phyloP scores from a whole-genome alignment of 805 yeast species.

The Aciculoconidium aculeatum region DNA sequence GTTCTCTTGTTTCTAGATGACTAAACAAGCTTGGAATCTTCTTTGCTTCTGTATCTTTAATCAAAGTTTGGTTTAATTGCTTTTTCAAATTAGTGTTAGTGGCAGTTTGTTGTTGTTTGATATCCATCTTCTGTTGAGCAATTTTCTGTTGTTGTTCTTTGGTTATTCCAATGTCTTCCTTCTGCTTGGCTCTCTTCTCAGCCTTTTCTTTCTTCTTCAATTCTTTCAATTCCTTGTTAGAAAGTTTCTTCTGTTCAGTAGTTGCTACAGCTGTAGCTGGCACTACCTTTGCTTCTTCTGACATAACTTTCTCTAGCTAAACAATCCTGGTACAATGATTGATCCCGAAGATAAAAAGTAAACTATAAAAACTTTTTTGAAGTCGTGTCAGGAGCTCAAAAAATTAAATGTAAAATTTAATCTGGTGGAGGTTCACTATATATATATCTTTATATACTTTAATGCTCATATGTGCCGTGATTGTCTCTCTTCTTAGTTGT shows the following conservation, averaged over 20 bases:
- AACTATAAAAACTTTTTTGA: too few species aligned
- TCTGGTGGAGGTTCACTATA: too few species aligned
- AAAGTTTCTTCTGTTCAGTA: conserved; percentile 22
- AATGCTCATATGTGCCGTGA: too few species aligned
- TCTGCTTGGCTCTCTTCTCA: conserved; percentile 86
- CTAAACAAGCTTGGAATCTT: conserved; percentile 63
- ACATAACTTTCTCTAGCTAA: too few species aligned
- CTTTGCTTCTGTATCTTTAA: conserved; percentile 30
- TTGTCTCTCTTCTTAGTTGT: conserved; percentile 79
- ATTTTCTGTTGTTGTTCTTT: conserved; percentile 38
- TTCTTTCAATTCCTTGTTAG: conserved; percentile 83
- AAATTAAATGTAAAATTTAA: too few species aligned
- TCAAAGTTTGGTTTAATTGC: conserved; percentile 47
- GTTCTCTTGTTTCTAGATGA: conserved; percentile 76
- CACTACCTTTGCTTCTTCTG: too few species aligned
- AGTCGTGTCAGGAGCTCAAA: too few species aligned
- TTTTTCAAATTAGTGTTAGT: conserved; percentile 48
- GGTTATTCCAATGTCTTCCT: conserved; percentile 57
- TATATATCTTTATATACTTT: conserved; percentile 1
- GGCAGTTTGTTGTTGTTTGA: conserved; percentile 32
- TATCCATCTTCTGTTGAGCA: conserved; percentile 39
- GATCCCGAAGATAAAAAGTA: too few species aligned
- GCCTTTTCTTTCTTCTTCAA: conserved; percentile 85
- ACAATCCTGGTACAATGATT: too few species aligned
- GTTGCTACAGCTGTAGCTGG: conserved; percentile 2